A percentile compares a stretch with the other conserved stretches of the same genome.
phyloP scores from a whole-genome alignment of 2,329 filamentous ascomycete species.

The Monosporascus sp. region DNA sequence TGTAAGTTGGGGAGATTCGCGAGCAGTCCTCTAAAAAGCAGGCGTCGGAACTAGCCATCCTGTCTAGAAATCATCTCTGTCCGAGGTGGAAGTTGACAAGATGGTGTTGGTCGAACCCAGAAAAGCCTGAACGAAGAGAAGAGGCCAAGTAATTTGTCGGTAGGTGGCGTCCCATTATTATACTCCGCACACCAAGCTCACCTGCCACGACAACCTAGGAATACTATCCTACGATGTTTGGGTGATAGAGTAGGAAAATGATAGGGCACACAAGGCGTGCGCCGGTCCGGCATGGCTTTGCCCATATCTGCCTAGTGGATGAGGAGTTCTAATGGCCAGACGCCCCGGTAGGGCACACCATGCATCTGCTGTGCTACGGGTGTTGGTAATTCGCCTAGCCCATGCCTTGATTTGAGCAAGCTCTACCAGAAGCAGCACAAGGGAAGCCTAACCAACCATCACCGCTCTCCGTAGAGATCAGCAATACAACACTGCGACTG shows the following conservation, averaged over 20 bases:
- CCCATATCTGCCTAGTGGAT: conserved; percentile 1
- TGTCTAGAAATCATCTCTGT: conserved; percentile 9
- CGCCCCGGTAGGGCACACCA: neutral
- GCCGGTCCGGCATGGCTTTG: conserved; percentile 9
- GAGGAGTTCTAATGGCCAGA: neutral
- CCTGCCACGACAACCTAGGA: conserved; percentile 4
- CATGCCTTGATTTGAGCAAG: neutral
- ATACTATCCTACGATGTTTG: conserved; percentile 4
- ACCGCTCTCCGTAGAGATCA: neutral
- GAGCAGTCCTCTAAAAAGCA: conserved; percentile 15
- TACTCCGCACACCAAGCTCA: conserved; percentile 3
- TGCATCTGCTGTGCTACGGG: conserved; percentile 2
- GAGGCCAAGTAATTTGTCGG: neutral
- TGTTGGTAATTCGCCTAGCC: conserved; percentile 1
- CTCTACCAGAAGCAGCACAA: neutral
- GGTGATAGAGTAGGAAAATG: neutral
- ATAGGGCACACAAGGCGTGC: conserved; percentile 6
- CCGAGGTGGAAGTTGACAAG: too few relatives aligned
- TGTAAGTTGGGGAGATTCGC: conserved; percentile 30
- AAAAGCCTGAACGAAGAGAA: neutral
- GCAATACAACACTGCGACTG: too few relatives aligned
- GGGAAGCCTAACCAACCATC: neutral
- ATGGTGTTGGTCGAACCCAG: too few relatives aligned
- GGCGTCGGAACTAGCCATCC: conserved; percentile 17
- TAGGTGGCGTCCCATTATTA: conserved; percentile 3